Percentiles rank a stretch among this genome's conserved stretches.
Evolutionary conservation across 306 rosid species (phyloP).

Genomic region (Glycine tomentella): DNA sequence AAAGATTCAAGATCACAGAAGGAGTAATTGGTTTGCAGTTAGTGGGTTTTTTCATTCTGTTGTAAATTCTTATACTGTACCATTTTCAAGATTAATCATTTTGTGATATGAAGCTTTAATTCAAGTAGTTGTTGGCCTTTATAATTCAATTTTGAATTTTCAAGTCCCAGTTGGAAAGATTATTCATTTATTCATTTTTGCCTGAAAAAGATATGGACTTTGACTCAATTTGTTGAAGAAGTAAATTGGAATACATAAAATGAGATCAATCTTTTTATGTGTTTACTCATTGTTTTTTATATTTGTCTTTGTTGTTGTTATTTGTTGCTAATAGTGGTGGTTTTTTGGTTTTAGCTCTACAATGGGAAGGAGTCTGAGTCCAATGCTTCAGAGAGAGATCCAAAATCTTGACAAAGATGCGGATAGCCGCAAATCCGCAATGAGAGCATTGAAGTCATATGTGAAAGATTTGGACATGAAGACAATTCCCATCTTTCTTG

Average conservation of each 20-base stretch:
- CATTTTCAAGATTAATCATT: not conserved
- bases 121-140: not conserved
- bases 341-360: conserved; percentile 44
- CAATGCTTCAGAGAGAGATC: conserved; percentile 65
- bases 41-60: not conserved
- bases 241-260: not conserved
- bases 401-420: conserved; percentile 83
- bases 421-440: conserved; percentile 81
- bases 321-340: not conserved
- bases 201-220: conserved; percentile 12
- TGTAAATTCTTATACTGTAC: not conserved
- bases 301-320: conserved; percentile 5
- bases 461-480: conserved; percentile 81
- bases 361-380: conserved; percentile 70
- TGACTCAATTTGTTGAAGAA: not conserved
- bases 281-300: not conserved
- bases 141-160: not conserved
- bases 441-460: conserved; percentile 77
- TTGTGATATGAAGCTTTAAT: not conserved
- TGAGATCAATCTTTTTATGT: conserved; percentile 1
- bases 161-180: conserved; percentile 8
- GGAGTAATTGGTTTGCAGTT: conserved; percentile 9
- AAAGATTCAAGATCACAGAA: not conserved
- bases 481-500: conserved; percentile 83
- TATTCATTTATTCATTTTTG: not conserved